A percentile compares a stretch with the other conserved stretches of the same genome.
phyloP scores from a whole-genome alignment of 306 rosid genomes.

The Acacia crassicarpa region DNA sequence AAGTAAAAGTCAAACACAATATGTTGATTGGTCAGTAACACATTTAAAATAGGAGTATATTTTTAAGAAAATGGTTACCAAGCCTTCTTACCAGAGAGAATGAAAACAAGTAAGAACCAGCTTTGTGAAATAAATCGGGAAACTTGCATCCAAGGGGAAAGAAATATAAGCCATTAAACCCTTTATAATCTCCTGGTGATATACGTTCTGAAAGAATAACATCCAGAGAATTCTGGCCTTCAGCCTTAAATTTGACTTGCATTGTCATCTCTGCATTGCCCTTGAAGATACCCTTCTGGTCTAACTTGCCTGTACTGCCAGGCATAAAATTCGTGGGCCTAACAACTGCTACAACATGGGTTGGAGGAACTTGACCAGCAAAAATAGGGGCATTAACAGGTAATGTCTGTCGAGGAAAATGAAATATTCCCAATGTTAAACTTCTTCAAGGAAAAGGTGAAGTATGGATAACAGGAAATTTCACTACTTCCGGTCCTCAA shows the following conservation, averaged over 20 bases:
- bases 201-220: neutral
- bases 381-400: neutral
- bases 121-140: neutral
- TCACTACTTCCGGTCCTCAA: neutral
- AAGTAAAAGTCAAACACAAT: slow-evolving; percentile 13
- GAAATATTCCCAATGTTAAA: neutral
- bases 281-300: neutral
- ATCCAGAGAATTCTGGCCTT: neutral
- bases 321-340: neutral
- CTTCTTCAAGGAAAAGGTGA: neutral
- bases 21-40: slow-evolving; percentile 13
- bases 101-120: slow-evolving; percentile 33
- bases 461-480: neutral
- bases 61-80: neutral
- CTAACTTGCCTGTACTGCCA: neutral
- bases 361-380: neutral
- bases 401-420: neutral
- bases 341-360: neutral
- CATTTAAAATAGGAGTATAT: neutral
- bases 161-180: neutral
- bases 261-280: neutral
- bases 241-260: neutral
- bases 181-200: neutral
- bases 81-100: slow-evolving; percentile 46
- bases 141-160: neutral